Base-by-base conservation (phyloP, 805 yeast genomes). In the Starmerella tilneyi region DNA sequence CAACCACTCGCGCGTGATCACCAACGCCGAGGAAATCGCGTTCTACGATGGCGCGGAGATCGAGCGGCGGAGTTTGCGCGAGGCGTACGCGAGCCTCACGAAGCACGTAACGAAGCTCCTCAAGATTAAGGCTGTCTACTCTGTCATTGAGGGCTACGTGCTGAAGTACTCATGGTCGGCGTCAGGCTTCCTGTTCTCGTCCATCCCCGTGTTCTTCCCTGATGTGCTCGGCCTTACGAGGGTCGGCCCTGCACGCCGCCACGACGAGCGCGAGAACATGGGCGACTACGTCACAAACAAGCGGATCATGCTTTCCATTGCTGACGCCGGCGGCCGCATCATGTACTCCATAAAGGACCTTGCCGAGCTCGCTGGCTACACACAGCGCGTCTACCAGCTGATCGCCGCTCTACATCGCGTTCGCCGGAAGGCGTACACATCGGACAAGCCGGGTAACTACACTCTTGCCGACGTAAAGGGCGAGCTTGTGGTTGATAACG, bases 111-210 rank as follows among this genome's bases (percentile, higher is more conserved):
- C 70, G 37, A 66, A 67, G 44, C 75, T 78, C 46, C 75, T 78
- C 53, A 69, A 74, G 49, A 68, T 73, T 32, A 74, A 81, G 48
- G 78, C 83, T 45, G 64, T 71, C 9, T 88, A 85, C 61, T 79
- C 78, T 42, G 69, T 84, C 50, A 63, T 82, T 48, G 96, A 88
- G 65, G 94, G 85, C 59, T 84, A 85, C 58, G 76, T 86, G 39
- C 72, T 88, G 62, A 88, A 86, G 64, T 85, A 84, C 59, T 77
- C 89, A 11, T 88, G 96, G 96, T 85, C 95, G 3, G 95, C 94
- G 0, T 73, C 88, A 65, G 96, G 96, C n/a, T 86, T 85, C 60
- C 63, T 86, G 19, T 86, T 84, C 65, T 84, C 95, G 0, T 81
- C 94, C 1, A 72, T 88, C 51, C 97, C 97, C 2, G 88, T 88